Base-by-base conservation (phyloP, 768 basidiomycete species). In the Suillus sp. region DNA sequence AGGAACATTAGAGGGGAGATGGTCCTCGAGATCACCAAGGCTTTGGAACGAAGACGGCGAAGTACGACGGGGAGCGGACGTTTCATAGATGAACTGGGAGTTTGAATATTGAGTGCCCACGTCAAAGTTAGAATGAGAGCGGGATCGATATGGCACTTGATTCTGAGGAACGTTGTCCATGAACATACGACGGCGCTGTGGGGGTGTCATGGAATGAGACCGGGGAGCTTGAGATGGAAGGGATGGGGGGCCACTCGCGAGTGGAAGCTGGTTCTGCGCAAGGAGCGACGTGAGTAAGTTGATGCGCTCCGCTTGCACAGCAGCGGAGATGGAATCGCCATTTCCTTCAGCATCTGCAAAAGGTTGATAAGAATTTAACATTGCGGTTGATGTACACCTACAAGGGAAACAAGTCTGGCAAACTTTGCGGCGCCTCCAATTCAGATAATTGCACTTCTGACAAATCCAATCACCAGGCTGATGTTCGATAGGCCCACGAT, bases 341-440 rank as follows among this genome's bases (percentile, higher is more conserved):
- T 94, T 93, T 1, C 92, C 92, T 71, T 94, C 92, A 14, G 92
- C 92, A 66, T 93, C 91, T 93, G 65, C 22, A 53, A 50, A 61
- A 27, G 54, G 59, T 40, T 54, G 55, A 55, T 35, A 61, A 59
- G 45, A 61, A 62, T 58, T 37, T 53, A 63, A 62, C 10, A 61
- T 55, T 14, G 34, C 45, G 60, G 62, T 64, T 63, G 47, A 27
- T 62, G 64, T 63, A 61, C 64, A 83, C 88, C 66, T 69, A 92
- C 91, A 93, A 55, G 92, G 92, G 64, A 86, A 84, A 75, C 92
- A 94, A 11, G 91, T 93, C 80, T 94, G 92, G 78, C 92, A 95
- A 64, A 95, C 93, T 75, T 94, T 94, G 61, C 92, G 79, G 63
- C 92, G 78, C 67, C 92, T 82, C 92, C 92, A 95, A 73, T 95